Conservation (phyloP, 805 yeast genomes). For the Zygoascus tannicola region DNA sequence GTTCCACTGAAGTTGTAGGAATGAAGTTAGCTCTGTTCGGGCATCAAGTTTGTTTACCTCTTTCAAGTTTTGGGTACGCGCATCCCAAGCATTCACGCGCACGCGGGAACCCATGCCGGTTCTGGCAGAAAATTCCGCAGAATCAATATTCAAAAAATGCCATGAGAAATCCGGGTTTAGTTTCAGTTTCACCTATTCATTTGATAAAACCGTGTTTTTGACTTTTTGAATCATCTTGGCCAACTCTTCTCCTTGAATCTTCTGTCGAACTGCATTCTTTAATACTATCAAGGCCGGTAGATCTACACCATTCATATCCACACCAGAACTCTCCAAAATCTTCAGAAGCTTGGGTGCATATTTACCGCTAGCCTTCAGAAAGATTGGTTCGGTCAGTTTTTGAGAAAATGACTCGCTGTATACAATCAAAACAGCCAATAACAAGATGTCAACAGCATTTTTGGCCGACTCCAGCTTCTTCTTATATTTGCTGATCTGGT, state of each 20-base stretch:
- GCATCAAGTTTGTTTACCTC: no score
- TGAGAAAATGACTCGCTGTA: constrained; percentile 7
- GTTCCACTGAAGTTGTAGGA: no score
- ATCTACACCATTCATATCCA: neutral
- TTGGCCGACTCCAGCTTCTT: constrained; percentile 13
- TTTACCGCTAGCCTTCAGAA: constrained; percentile 23
- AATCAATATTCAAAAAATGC: no score
- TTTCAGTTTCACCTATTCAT: constrained; percentile 2
- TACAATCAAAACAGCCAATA: constrained; percentile 19
- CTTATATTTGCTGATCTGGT: constrained; percentile 6
- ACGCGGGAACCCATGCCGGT: no score
- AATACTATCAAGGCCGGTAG: constrained; percentile 18
- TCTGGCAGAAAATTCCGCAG: no score
- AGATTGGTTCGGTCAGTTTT: constrained; percentile 13
- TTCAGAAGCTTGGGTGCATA: constrained; percentile 24
- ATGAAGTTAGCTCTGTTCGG: no score
- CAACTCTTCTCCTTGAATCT: neutral
- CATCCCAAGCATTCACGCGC: no score
- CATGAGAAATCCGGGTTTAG: no score
- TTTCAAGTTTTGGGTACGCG: no score
- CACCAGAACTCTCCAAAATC: constrained; percentile 6
- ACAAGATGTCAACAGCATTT: constrained; percentile 22
- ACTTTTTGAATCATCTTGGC: neutral
- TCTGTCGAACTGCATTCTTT: constrained; percentile 11
- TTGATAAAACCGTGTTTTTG: neutral